Conservation (phyloP, 139 green algal genomes). For the Chlorella sp. region DNA sequence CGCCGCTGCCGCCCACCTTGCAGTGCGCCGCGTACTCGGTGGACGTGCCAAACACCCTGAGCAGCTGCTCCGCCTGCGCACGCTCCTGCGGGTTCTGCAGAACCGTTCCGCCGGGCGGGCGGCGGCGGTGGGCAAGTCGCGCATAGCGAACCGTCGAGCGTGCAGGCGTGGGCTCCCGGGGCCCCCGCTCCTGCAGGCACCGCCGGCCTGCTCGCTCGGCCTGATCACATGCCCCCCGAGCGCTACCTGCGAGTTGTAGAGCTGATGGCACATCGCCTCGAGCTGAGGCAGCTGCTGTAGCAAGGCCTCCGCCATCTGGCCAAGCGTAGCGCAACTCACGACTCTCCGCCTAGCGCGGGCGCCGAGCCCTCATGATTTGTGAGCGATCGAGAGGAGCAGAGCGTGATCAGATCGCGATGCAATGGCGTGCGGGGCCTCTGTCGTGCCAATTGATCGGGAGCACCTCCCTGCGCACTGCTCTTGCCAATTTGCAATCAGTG, state of each 20-base stretch:
- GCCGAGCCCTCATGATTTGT: background rate
- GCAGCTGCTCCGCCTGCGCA: constrained; percentile 79
- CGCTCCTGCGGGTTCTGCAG: constrained; percentile 80
- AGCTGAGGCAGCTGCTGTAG: constrained; percentile 82
- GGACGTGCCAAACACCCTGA: constrained; percentile 83
- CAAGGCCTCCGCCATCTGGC: constrained; percentile 11
- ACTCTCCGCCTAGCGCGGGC: background rate
- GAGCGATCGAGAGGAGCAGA: background rate
- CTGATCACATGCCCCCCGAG: no score
- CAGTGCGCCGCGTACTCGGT: constrained; percentile 92
- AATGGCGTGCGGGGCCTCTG: background rate
- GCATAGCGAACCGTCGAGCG: background rate
- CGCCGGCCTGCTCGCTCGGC: no score
- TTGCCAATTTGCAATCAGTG: no score
- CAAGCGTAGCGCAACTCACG: background rate
- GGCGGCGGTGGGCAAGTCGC: background rate
- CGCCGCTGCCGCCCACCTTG: constrained; percentile 52
- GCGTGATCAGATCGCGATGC: background rate
- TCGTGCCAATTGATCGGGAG: background rate
- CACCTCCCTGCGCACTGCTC: background rate
- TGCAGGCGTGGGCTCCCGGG: background rate
- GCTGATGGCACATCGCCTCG: constrained; percentile 82
- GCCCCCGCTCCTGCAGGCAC: background rate
- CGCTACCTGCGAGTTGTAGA: constrained; percentile 86
- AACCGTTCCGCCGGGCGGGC: no score